Base-by-base conservation (phyloP, 2,329 filamentous ascomycete species). In the Hawksworthiomyces lignivorus region DNA sequence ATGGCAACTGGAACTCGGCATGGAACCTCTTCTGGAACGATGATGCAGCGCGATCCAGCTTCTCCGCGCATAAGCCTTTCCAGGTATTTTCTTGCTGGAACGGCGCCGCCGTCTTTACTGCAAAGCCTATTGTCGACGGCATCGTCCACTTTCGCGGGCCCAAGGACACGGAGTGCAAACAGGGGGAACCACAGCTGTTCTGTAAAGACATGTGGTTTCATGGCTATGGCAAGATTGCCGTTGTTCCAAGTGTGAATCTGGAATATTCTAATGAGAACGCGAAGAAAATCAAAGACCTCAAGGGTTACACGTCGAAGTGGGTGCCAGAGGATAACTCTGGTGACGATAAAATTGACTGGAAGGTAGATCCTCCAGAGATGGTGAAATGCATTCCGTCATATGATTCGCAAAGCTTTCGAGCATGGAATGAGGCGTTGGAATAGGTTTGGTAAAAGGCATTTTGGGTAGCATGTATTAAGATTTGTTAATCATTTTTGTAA, bases 21-120 rank as follows among this genome's bases (percentile, higher is more conserved):
- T 65, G 65, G 62, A 63, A 73, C 39, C 56, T 77, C 3, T 78
- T 80, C 50, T 72, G 68, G 64, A 71, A 72, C 49, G 62, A 73
- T 21, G 52, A 55, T 0, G 54, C 52, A 0, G 55, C 67, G 3
- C 56, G 50, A 7, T 34, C 45, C 3, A 56, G 65, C 3, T 66
- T 65, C 40, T 34, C 47, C 1, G 46, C 46, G 0, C 54, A 60
- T 19, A 55, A 58, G n/a, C 73, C 76, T 1, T 72, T 79, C 45
- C 77, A 79, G 52, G 75, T 78, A 55, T 50, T 50, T 24, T 45
- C 73, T 1, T 80, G 77, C 54, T 80, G 76, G 75, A 78, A 79
- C 45, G 77, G 76, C 3, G 72, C 68, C 0, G 62, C 63, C 0
- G 66, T 64, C 0, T 68, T 79, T 39, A 59, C 58, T 0, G 73